Base-by-base conservation (phyloP, 352 stramenopile species). In the Poterioochromonas sp. region DNA sequence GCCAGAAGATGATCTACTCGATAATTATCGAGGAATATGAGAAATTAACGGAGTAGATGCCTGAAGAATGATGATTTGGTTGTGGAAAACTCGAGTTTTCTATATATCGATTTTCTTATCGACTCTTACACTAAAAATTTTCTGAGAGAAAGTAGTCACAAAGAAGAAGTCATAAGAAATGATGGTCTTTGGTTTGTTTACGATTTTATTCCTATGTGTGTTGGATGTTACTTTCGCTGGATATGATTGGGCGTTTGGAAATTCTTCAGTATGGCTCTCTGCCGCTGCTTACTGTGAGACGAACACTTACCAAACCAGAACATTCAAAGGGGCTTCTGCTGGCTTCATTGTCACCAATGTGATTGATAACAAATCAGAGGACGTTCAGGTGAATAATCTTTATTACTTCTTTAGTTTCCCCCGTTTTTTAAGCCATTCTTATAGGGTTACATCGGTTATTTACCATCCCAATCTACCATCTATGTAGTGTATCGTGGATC, bases 261-360 rank as follows among this genome's bases (percentile, higher is more conserved):
- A 73, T 32, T 12, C 37, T 32, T 73, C 29, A 5, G 5, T 73
- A 3, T 73, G 63, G 63, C 35, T 47, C 12, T 73, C 8, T 49
- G 63, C 29, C 5, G 63, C 63, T 26, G 63, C 63, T 26, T 73
- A 73, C n/a, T 73, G 63, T 49, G 63, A 73, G 29, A 40, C 63
- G 11, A 73, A 47, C 35, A 73, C 29, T 32, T 73, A 73, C 32
- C 63, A 47, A 49, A 73, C 63, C 37, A 8, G 63, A 8, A 44
- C 63, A 11, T 73, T 40, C 29, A 73, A 73, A 47, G 63, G 63
- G 5, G 5, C 47, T 26, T 20, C 37, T 15, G 47, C 63, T 43
- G 63, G 63, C 12, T 73, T 73, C 32, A 49, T 47, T 32, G 29
- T 47, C 8, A 47, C 37, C 63, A n/a, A 73, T 29, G 29, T 47